Base-by-base conservation (phyloP, 306 rosid species). In the Clitoria ternatea region DNA sequence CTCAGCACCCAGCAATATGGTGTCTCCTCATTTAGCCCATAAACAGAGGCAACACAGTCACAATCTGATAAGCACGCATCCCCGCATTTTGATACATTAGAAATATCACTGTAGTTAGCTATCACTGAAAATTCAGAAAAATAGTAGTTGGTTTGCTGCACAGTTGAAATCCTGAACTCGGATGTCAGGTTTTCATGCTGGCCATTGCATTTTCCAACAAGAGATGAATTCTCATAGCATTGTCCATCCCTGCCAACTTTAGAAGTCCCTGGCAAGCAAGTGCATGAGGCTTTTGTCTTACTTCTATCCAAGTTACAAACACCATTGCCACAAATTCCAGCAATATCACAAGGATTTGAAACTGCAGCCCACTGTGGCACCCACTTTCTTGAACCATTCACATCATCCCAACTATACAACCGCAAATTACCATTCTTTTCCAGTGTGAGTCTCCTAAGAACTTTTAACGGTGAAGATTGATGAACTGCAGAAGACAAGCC, bases 321-420 rank as follows among this genome's bases (percentile, higher is more conserved):
- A 0, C 97, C 97, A 56, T 90, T 94, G 8, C 98, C 97, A 72
- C 97, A 94, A 74, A 86, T 83, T 55, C 97, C 98, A 40, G 97
- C 96, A 73, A 94, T 89, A 54, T 78, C 94, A 73, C 98, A 94
- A 14, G 98, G 96, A 40, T 85, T 94, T 15, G 94, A 87, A 11
- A 90, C 90, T 24, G 98, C 92, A 45, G 98, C 97, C 97, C 98
- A 94, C 54, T 94, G 92, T 22, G 98, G 66, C 13, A 94, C 85
- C 98, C 98, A 90, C 61, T 89, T 92, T n/a, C 85, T 86, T 1
- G 96, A 84, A 1, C 98, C 97, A 39, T 89, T 94, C 23, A 90
- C 78, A 39, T 94, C 80, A 6, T 89, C 97, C 98, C 98, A 94
- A 19, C 85, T 83, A 45, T 89, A 94, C 72, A 90, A 66, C 1